phyloP scores from a whole-genome alignment of 2,329 filamentous ascomycete species.

The Sordariomycetes sp. region DNA sequence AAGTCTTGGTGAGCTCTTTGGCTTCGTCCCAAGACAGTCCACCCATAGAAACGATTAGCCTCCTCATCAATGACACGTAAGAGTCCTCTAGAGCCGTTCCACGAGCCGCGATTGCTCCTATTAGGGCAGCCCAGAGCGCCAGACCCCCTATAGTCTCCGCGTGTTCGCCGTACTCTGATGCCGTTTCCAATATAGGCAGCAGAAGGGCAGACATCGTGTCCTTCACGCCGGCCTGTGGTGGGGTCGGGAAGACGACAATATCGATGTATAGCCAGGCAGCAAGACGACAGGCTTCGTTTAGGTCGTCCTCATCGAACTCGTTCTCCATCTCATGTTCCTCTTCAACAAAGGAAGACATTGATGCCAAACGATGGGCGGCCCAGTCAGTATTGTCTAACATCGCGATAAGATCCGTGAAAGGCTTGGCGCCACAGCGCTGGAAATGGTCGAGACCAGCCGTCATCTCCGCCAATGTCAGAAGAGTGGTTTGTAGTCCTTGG shows the following conservation, averaged over 20 bases:
- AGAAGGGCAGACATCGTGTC: not conserved
- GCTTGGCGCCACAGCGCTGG: not conserved
- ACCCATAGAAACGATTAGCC: too few species aligned
- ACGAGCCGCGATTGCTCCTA: not conserved
- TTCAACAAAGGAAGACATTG: not conserved
- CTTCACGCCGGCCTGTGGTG: not conserved
- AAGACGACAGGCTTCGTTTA: not conserved
- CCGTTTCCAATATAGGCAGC: not conserved
- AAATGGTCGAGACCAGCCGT: not conserved
- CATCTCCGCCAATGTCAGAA: not conserved
- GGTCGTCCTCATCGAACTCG: not conserved
- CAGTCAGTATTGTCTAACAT: not conserved
- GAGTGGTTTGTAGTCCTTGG: too few species aligned
- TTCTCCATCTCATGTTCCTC: too few species aligned
- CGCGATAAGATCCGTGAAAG: not conserved
- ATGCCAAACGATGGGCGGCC: not conserved
- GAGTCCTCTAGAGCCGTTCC: not conserved
- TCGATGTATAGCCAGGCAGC: not conserved
- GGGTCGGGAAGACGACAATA: slow-evolving; percentile 1
- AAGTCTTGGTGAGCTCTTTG: not conserved
- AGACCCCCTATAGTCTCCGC: not conserved
- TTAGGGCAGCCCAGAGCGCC: not conserved
- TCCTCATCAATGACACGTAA: not conserved
- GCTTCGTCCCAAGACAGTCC: too few species aligned
- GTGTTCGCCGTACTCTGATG: not conserved